Evolutionary conservation across 192 early-diverging fungal species (phyloP).

Genomic region (Coemansia sp.): DNA sequence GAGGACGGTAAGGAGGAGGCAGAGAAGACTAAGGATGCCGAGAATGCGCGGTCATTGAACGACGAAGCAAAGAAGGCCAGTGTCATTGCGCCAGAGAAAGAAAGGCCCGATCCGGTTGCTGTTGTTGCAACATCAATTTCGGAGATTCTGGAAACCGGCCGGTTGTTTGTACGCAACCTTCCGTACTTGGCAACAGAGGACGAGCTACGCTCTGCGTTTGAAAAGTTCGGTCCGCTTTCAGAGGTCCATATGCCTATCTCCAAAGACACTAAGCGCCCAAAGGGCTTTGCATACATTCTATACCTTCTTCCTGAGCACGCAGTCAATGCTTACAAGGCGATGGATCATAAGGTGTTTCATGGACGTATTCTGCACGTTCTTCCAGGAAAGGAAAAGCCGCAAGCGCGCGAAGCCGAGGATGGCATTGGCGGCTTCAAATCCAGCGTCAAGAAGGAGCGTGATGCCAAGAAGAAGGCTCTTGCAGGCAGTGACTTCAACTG

Average conservation of each 20-base stretch:
- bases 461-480: constrained; percentile 73
- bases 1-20: not conserved
- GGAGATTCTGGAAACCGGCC: constrained; percentile 90
- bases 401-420: constrained; percentile 47
- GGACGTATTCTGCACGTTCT: constrained; percentile 90
- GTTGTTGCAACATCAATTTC: constrained; percentile 52
- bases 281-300: constrained; percentile 91
- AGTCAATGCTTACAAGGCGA: constrained; percentile 76
- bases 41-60: not conserved
- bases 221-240: constrained; percentile 85
- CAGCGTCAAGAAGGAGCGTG: constrained; percentile 81
- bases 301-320: constrained; percentile 93
- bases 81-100: constrained; percentile 10
- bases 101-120: constrained; percentile 19
- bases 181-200: constrained; percentile 87
- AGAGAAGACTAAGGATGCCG: not conserved
- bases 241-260: constrained; percentile 96
- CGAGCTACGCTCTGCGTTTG: constrained; percentile 81
- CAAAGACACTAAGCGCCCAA: constrained; percentile 88
- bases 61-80: constrained; percentile 5
- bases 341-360: constrained; percentile 88
- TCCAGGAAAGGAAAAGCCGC: constrained; percentile 82
- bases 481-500: constrained; percentile 90
- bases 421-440: constrained; percentile 57
- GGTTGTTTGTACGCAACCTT: constrained; percentile 92